Percentiles rank a stretch among this genome's conserved stretches.
Evolutionary conservation across 352 stramenopile species (phyloP).

Genomic region (Globisporangium spiculum): DNA sequence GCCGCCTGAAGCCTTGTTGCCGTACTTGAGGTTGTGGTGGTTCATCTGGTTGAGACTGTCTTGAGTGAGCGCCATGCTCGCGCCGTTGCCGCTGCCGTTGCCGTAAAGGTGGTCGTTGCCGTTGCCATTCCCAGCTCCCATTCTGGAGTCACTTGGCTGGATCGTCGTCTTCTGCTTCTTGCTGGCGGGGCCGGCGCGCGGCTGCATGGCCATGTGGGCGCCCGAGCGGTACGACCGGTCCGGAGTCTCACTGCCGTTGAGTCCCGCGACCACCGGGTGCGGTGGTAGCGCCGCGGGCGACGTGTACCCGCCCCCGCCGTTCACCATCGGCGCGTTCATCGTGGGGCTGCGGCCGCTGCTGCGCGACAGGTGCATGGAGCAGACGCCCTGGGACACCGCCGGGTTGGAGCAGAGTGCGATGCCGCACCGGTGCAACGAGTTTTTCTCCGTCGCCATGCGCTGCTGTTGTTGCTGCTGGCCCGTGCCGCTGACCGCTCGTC

Average conservation of each 20-base stretch:
- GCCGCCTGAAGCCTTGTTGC: slow-evolving; percentile 22
- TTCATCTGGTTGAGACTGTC: slow-evolving; percentile 62
- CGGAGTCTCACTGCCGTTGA: slow-evolving; percentile 26
- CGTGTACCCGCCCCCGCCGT: slow-evolving; percentile 23
- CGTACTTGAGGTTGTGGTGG: slow-evolving; percentile 50
- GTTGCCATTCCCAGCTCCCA: not conserved
- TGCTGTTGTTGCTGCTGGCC: slow-evolving; percentile 10
- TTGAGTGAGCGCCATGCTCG: slow-evolving; percentile 32
- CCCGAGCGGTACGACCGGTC: slow-evolving; percentile 55
- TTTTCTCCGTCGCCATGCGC: slow-evolving; percentile 31
- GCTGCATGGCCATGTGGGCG: slow-evolving; percentile 57
- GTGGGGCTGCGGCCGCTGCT: slow-evolving; percentile 12
- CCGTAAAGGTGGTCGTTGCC: slow-evolving; percentile 2
- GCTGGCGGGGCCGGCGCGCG: slow-evolving; percentile 29
- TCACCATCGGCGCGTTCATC: slow-evolving; percentile 11
- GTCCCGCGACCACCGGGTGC: slow-evolving; percentile 9
- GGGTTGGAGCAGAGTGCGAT: slow-evolving; percentile 79
- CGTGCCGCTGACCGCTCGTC: slow-evolving; percentile 2
- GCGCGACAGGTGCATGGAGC: slow-evolving; percentile 69
- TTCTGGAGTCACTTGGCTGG: not conserved
- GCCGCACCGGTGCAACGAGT: slow-evolving; percentile 72
- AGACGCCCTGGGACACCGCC: slow-evolving; percentile 71
- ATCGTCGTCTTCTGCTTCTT: slow-evolving; percentile 62
- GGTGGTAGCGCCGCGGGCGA: slow-evolving; percentile 7
- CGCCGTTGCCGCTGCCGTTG: not conserved